Evolutionary conservation across 805 yeast species (phyloP), one percentile per base, ranked within the genome.

Genomic region (Jamesozyma lodderae): DNA sequence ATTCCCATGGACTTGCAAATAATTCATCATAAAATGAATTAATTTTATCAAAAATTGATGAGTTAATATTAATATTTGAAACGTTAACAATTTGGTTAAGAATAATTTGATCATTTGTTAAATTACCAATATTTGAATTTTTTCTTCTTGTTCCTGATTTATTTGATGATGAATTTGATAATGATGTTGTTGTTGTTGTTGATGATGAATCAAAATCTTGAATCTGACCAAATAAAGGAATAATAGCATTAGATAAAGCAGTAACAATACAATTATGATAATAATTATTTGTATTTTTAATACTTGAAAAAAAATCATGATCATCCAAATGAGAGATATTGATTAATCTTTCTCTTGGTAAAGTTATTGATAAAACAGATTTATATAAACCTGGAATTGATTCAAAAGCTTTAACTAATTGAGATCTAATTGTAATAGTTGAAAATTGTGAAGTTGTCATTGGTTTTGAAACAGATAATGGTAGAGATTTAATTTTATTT

Each of bases 181-280:
- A 23, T 25, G 17, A 6, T 19, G 34, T 38, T 29, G n/a, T 3
- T 17, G n/a, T 18, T 6, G n/a, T 22, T 15, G 5, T 35, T 15
- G 19, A 10, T 21, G 13, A 9, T 16, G 10, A 7, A 9, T 27
- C 23, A 8, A 21, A 17, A 6, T 19, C 11, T 4, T 25, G 13
- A 11, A 14, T 14, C 3, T 19, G 21, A 34, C 51, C 51, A 25
- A 47, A 45, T 8, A 47, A 38, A 26, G 49, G 46, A 24, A 26
- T 15, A 1, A 46, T 34, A 3, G 42, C 38, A 14, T 38, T 31
- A 6, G 38, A 16, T 24, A 47, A 23, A 2, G 33, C 23, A 8
- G 46, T 11, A 4, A 47, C 30, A 11, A 43, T 26, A 33, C 51
- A 45, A 28, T 38, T 43, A 34, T 47, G 51, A 26, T 42, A 46